A percentile compares a stretch with the other conserved stretches of the same genome.
phyloP scores from a whole-genome alignment of 2,329 filamentous ascomycete genomes.

The Pseudogymnoascus sp. region DNA sequence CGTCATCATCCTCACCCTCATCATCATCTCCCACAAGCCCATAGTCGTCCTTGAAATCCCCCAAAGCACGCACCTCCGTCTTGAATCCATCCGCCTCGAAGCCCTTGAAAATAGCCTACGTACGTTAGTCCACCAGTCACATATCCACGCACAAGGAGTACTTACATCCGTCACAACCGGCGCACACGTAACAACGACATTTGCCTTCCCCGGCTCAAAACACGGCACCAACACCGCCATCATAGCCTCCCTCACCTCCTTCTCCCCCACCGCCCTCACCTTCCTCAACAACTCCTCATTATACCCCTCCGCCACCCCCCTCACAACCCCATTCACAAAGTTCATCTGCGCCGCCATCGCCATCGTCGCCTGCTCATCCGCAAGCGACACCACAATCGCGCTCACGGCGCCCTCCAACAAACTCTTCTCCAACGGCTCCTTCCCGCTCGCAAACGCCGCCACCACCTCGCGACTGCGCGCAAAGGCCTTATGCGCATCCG shows the following conservation, averaged over 20 bases:
- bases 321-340: conserved; percentile 74
- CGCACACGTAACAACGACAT: conserved; percentile 83
- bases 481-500: conserved; percentile 82
- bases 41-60: conserved; percentile 83
- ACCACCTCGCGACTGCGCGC: conserved; percentile 68
- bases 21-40: conserved; percentile 63
- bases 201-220: conserved; percentile 72
- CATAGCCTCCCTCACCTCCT: conserved; percentile 71
- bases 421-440: conserved; percentile 60
- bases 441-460: conserved; percentile 64
- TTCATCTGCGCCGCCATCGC: conserved; percentile 72
- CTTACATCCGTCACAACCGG: conserved; percentile 77
- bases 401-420: conserved; percentile 80
- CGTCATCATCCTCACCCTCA: conserved; percentile 34
- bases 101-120: conserved; percentile 64
- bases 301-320: conserved; percentile 69
- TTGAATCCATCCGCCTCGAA: conserved; percentile 73
- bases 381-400: conserved; percentile 77
- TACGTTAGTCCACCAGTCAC: background rate
- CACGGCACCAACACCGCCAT: conserved; percentile 68
- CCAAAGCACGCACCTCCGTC: conserved; percentile 64
- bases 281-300: conserved; percentile 67
- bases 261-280: conserved; percentile 66
- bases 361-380: conserved; percentile 83
- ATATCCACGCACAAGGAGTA: conserved; percentile 8